phyloP scores from a whole-genome alignment of 1,284 basidiomycete species.

The Tilletia walkeri region DNA sequence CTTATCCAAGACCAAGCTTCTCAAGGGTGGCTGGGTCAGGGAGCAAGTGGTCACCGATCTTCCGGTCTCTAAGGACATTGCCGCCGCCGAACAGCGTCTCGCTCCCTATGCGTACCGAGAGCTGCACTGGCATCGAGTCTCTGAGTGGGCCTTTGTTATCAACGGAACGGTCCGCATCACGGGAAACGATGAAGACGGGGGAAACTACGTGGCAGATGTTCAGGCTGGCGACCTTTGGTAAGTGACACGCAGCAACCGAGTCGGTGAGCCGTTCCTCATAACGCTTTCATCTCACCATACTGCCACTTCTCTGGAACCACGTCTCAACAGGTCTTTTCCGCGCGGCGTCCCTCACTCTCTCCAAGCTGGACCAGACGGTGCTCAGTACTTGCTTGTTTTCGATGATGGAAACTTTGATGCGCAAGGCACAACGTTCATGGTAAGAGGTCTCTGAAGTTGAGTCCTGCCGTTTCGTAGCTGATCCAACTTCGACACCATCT shows the following conservation, averaged over 20 bases:
- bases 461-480: not conserved
- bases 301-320: too few relatives aligned
- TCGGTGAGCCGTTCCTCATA: too few relatives aligned
- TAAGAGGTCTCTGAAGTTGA: not conserved
- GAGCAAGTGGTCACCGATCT: conserved; percentile 20
- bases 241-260: not conserved
- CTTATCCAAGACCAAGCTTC: conserved; percentile 11
- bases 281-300: too few relatives aligned
- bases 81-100: conserved; percentile 18
- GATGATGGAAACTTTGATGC: conserved; percentile 19
- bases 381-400: conserved; percentile 69
- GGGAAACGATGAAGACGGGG: conserved; percentile 65
- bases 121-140: conserved; percentile 25
- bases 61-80: conserved; percentile 5
- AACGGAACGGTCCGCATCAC: conserved; percentile 58
- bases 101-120: conserved; percentile 23
- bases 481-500: conserved; percentile 58
- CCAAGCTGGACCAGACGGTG: conserved; percentile 65
- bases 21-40: conserved; percentile 21
- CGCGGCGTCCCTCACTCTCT: conserved; percentile 62
- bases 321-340: conserved; percentile 23
- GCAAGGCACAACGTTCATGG: conserved; percentile 19
- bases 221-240: conserved; percentile 32
- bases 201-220: conserved; percentile 62
- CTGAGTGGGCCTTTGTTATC: conserved; percentile 45